These are phyloP conservation scores for Volvox africanus DNA, from an alignment of 139 green algal species.

Conservation along the genomic window DNA sequence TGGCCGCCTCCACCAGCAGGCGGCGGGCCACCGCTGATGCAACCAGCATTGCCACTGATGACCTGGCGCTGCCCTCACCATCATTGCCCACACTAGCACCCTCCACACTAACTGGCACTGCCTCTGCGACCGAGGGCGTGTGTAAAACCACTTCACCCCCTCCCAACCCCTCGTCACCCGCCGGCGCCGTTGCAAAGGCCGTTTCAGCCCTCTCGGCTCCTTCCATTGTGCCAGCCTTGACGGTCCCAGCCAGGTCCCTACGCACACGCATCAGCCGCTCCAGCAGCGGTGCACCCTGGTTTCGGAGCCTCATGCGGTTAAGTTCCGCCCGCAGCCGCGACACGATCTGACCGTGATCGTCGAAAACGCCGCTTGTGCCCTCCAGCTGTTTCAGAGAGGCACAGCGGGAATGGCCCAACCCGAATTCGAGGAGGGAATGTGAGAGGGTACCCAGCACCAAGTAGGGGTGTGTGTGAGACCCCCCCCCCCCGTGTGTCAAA, in stretches of 20 bases:
- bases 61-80: not conserved
- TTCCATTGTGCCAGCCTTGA: not conserved
- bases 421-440: too few species aligned
- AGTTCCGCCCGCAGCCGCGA: constrained; percentile 8
- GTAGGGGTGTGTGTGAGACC: too few species aligned
- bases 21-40: not conserved
- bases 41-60: not conserved
- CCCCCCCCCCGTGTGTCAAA: too few species aligned
- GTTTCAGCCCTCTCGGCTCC: not conserved
- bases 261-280: not conserved
- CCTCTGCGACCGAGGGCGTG: too few species aligned
- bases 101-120: too few species aligned
- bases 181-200: not conserved
- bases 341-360: not conserved
- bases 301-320: not conserved
- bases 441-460: too few species aligned
- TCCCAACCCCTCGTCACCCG: not conserved
- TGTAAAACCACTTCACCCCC: not conserved
- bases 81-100: not conserved
- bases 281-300: not conserved
- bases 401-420: too few species aligned
- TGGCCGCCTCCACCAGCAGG: constrained; percentile 20
- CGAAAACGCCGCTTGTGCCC: not conserved
- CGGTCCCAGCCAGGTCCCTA: not conserved
- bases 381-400: not conserved